Conservation (phyloP, 768 basidiomycete species). For the Trametes villosa region DNA sequence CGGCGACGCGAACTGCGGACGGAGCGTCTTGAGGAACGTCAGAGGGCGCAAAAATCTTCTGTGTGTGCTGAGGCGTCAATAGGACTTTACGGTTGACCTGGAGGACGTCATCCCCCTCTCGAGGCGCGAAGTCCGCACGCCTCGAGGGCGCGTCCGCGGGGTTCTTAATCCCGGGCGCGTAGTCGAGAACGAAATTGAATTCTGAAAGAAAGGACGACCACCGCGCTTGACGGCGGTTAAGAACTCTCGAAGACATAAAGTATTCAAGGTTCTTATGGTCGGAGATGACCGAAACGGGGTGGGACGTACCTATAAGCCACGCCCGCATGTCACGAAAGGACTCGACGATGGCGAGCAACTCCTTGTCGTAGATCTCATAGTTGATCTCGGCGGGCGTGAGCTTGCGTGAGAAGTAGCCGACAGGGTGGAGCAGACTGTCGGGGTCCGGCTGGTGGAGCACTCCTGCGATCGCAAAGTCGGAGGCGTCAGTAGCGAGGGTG, state of each 20-base stretch:
- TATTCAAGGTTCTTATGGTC: slow-evolving; percentile 45
- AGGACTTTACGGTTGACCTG: slow-evolving; percentile 2
- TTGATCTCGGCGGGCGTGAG: too few species aligned
- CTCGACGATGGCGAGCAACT: slow-evolving; percentile 51
- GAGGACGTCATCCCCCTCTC: slow-evolving; percentile 17
- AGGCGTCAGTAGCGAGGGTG: slow-evolving; percentile 30
- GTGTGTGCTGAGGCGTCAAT: slow-evolving; percentile 11
- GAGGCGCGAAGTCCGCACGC: slow-evolving; percentile 29
- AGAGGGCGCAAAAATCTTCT: not conserved
- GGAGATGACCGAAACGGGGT: slow-evolving; percentile 31
- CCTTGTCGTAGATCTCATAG: slow-evolving; percentile 51
- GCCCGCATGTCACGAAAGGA: slow-evolving; percentile 39
- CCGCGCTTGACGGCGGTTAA: slow-evolving; percentile 48
- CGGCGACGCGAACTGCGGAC: too few species aligned
- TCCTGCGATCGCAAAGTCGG: slow-evolving; percentile 25
- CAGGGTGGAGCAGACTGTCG: slow-evolving; percentile 36
- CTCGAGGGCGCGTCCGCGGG: slow-evolving; percentile 30
- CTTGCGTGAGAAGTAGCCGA: slow-evolving; percentile 43
- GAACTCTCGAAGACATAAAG: slow-evolving; percentile 41
- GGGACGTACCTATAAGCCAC: slow-evolving; percentile 30
- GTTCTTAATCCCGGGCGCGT: slow-evolving; percentile 33
- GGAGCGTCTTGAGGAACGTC: not conserved
- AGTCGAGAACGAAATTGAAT: slow-evolving; percentile 40
- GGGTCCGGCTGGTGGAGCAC: slow-evolving; percentile 20
- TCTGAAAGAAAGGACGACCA: slow-evolving; percentile 38